A percentile compares a stretch with the other conserved stretches of the same genome.
phyloP scores from a whole-genome alignment of 768 basidiomycete species.

The Lenzites betulinus region DNA sequence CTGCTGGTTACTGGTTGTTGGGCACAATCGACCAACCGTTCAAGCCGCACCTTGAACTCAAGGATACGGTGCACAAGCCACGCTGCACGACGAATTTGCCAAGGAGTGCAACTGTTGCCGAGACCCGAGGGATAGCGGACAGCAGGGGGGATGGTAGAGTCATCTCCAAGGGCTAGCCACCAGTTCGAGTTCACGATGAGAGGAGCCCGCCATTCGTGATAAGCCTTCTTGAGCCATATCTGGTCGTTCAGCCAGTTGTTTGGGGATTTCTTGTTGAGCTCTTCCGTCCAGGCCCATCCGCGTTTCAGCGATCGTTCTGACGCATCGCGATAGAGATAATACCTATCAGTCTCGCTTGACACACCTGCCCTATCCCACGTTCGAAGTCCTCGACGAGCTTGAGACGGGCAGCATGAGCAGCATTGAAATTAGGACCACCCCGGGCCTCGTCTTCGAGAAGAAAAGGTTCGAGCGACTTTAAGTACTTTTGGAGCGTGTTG shows the following conservation, averaged over 20 bases:
- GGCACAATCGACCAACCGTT: constrained; percentile 50
- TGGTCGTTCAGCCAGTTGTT: constrained; percentile 95
- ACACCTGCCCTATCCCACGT: constrained; percentile 61
- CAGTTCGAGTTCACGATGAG: constrained; percentile 91
- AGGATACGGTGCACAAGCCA: constrained; percentile 76
- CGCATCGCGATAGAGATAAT: constrained; percentile 6
- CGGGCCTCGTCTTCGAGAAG: constrained; percentile 71
- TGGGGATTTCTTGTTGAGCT: constrained; percentile 80
- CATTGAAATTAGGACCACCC: constrained; percentile 52
- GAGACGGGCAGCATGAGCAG: constrained; percentile 54
- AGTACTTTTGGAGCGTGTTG: constrained; percentile 74
- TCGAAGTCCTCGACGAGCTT: constrained; percentile 72
- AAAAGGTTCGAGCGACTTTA: constrained; percentile 77
- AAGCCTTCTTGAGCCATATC: constrained; percentile 87
- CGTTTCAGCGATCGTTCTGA: neutral
- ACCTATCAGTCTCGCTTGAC: constrained; percentile 80
- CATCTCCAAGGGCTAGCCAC: constrained; percentile 89
- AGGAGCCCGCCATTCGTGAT: constrained; percentile 85
- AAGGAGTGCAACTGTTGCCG: constrained; percentile 55
- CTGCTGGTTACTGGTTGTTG: neutral
- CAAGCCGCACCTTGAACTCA: constrained; percentile 68
- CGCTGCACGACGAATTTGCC: constrained; percentile 86
- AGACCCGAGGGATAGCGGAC: constrained; percentile 24
- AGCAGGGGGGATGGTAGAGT: constrained; percentile 56
- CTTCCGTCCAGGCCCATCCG: constrained; percentile 37